Percentiles rank a stretch among this genome's conserved stretches.
phyloP scores from a whole-genome alignment of 805 yeast genomes.

The Barnettozyma botsteinii region DNA sequence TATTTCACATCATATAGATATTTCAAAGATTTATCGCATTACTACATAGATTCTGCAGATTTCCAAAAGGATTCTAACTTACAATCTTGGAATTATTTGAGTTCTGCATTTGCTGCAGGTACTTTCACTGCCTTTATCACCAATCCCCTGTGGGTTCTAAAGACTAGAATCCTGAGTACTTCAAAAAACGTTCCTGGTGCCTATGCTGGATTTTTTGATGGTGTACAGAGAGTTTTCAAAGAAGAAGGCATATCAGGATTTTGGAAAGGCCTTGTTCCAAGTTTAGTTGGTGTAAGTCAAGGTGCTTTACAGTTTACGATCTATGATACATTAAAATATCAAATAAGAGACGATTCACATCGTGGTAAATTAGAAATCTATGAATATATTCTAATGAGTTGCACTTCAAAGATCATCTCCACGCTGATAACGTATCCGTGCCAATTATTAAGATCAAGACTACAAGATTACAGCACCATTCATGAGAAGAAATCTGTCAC shows the following conservation, averaged over 20 bases:
- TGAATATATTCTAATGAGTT: conserved; percentile 63
- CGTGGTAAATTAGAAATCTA: conserved; percentile 35
- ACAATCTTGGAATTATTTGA: conserved; percentile 41
- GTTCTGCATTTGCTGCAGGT: conserved; percentile 68
- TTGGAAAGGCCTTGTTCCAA: conserved; percentile 71
- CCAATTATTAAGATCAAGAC: conserved; percentile 72
- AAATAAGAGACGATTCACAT: conserved; percentile 21
- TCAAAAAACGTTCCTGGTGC: conserved; percentile 40
- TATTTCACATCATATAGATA: conserved; percentile 76
- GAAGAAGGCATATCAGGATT: conserved; percentile 58
- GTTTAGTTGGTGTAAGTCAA: conserved; percentile 79
- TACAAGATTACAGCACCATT: conserved; percentile 48
- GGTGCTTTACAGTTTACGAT: conserved; percentile 84
- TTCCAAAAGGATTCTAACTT: conserved; percentile 28
- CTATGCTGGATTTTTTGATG: conserved; percentile 53
- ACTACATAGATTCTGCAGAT: conserved; percentile 10
- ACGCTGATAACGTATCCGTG: conserved; percentile 72
- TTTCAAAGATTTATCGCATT: conserved; percentile 39
- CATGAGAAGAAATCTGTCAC: conserved; percentile 23
- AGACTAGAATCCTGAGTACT: conserved; percentile 60
- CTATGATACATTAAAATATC: conserved; percentile 69
- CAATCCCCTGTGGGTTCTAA: conserved; percentile 93
- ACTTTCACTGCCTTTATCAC: conserved; percentile 67
- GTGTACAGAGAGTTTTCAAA: conserved; percentile 40
- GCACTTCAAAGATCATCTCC: conserved; percentile 61